These are phyloP conservation scores for Backusella liffmaniae DNA, from an alignment of 192 early-diverging fungal species.

Conservation along the genomic window DNA sequence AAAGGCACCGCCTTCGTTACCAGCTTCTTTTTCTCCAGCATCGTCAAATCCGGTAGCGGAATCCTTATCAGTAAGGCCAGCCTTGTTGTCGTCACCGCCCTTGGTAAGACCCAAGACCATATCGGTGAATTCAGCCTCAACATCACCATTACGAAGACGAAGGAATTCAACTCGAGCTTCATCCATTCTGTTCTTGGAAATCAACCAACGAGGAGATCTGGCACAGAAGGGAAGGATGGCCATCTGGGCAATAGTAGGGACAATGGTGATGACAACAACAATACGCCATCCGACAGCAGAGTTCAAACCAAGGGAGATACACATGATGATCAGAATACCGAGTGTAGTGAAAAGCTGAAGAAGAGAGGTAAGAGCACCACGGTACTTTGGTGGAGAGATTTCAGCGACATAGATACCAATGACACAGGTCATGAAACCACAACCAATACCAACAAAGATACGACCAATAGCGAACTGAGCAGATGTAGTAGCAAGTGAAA, in stretches of 20 bases:
- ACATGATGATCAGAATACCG: slow-evolving; percentile 54
- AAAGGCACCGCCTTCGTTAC: slow-evolving; percentile 15
- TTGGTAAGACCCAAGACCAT: slow-evolving; percentile 34
- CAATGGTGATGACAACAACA: slow-evolving; percentile 44
- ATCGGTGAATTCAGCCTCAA: slow-evolving; percentile 58
- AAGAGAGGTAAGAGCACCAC: slow-evolving; percentile 50
- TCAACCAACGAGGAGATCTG: slow-evolving; percentile 69
- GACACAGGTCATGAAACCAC: slow-evolving; percentile 53
- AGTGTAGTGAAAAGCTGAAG: slow-evolving; percentile 58
- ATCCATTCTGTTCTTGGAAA: slow-evolving; percentile 49
- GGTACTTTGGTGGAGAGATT: slow-evolving; percentile 42
- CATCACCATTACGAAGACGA: slow-evolving; percentile 56
- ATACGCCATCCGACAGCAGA: slow-evolving; percentile 48
- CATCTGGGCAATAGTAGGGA: slow-evolving; percentile 58
- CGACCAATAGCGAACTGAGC: slow-evolving; percentile 45
- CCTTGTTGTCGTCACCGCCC: slow-evolving; percentile 14
- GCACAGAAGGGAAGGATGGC: slow-evolving; percentile 58
- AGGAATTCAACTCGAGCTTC: slow-evolving; percentile 63
- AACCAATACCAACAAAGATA: slow-evolving; percentile 54
- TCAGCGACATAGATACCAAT: slow-evolving; percentile 58
- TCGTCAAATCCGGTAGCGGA: background rate
- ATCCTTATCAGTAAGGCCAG: background rate
- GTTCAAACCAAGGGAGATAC: slow-evolving; percentile 39
- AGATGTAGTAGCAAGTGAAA: slow-evolving; percentile 37
- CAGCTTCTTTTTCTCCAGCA: background rate